Conservation (phyloP, 1,139 yeast genomes). For the Sugiyamaella novakii region DNA sequence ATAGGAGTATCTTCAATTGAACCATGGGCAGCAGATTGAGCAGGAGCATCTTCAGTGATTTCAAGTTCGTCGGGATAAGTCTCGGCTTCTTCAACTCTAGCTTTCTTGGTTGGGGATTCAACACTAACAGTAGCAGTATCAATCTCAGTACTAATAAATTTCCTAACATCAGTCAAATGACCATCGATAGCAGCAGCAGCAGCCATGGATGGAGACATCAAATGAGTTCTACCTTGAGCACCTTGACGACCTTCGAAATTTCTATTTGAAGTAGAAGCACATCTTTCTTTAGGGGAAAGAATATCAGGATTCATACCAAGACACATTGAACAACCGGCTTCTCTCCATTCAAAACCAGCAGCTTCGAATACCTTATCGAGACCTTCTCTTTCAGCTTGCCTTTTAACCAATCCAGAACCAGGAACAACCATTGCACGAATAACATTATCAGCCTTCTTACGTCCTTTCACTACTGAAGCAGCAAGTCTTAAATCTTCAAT, state of each 20-base stretch:
- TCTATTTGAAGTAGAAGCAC: conserved; percentile 98
- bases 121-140: conserved; percentile 65
- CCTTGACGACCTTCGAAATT: conserved; percentile 99
- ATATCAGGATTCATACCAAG: conserved; percentile 99
- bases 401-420: conserved; percentile 92
- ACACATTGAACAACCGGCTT: conserved; percentile 99
- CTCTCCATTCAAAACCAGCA: conserved; percentile 98
- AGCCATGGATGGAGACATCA: conserved; percentile 99
- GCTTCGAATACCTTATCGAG: conserved; percentile 83
- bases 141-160: conserved; percentile 61
- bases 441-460: conserved; percentile 79
- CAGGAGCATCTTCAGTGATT: conserved; percentile 32
- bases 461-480: conserved; percentile 89
- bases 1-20: conserved; percentile 36
- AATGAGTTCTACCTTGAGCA: conserved; percentile 92
- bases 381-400: conserved; percentile 93
- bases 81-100: conserved; percentile 23
- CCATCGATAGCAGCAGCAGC: conserved; percentile 97
- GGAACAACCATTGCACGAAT: conserved; percentile 91
- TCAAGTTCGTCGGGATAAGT: conserved; percentile 24
- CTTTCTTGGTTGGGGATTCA: conserved; percentile 30
- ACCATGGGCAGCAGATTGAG: conserved; percentile 34
- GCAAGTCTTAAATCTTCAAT: conserved; percentile 97
- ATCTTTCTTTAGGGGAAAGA: conserved; percentile 89
- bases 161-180: conserved; percentile 86